Conservation (phyloP, 208 protist species). For the Wallacemonas collosoma region DNA sequence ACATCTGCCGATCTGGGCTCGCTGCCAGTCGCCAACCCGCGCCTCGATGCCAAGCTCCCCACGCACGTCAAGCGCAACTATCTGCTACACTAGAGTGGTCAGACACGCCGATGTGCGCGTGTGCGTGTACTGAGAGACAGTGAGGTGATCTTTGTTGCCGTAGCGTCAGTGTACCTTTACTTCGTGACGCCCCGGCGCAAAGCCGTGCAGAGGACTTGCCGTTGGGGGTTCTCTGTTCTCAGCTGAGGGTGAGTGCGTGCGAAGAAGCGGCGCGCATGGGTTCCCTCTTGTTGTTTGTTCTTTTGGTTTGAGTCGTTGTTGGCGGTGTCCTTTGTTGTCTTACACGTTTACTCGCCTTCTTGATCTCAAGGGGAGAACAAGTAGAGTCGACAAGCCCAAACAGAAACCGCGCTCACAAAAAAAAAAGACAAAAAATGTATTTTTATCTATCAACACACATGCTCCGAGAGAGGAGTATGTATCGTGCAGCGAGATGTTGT, state of each 20-base stretch:
- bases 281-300: background rate
- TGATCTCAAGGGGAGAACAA: no score
- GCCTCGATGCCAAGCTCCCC: constrained; percentile 84
- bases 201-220: background rate
- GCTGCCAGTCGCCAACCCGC: constrained; percentile 80
- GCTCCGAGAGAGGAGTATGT: no score
- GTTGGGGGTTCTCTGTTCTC: background rate
- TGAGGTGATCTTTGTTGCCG: background rate
- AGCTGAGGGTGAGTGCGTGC: background rate
- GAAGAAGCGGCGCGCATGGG: no score
- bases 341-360: no score
- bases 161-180: background rate
- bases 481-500: no score
- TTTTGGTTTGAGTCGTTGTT: background rate
- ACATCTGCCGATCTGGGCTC: constrained; percentile 80
- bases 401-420: no score
- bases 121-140: background rate
- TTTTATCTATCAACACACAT: no score
- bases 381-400: no score
- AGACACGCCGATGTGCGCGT: background rate
- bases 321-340: no score
- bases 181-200: background rate
- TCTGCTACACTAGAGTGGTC: constrained; percentile 56
- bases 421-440: no score
- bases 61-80: constrained; percentile 89